Percentiles rank a stretch among this genome's conserved stretches.
Conservation (phyloP, 2,329 filamentous ascomycete species). For the Hymenoscyphus linearis region DNA sequence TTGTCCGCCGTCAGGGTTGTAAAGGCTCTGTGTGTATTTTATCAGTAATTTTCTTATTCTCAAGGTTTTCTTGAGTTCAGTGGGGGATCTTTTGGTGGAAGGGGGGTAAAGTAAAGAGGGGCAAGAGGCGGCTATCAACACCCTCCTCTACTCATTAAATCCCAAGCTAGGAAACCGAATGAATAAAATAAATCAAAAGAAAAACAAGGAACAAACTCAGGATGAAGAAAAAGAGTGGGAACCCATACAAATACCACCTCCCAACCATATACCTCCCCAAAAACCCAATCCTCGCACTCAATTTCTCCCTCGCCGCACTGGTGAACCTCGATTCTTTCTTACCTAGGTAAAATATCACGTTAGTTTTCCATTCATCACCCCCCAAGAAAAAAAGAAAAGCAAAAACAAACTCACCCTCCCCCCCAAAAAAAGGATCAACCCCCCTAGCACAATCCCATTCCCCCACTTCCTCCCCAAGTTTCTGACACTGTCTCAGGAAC, state of each 20-base stretch:
- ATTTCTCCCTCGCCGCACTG: conserved; percentile 28
- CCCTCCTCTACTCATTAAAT: not conserved
- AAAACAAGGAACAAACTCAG: not conserved
- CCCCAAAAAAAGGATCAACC: not conserved
- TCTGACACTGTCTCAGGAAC: conserved; percentile 60
- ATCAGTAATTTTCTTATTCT: not conserved
- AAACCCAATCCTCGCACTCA: conserved; percentile 34
- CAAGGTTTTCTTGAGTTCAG: not conserved
- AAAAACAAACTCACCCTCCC: not conserved
- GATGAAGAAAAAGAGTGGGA: conserved; percentile 27
- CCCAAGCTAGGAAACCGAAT: too few relatives aligned
- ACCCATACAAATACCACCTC: conserved; percentile 43
- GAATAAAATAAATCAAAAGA: not conserved
- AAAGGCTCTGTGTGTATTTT: conserved; percentile 46
- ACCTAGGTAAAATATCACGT: too few relatives aligned
- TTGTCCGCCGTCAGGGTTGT: conserved; percentile 65
- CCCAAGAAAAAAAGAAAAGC: too few relatives aligned
- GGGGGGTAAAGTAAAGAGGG: too few relatives aligned
- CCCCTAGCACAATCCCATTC: conserved; percentile 10
- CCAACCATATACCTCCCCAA: conserved; percentile 37
- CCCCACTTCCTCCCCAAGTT: conserved; percentile 43
- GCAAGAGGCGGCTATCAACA: not conserved
- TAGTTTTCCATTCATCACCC: too few relatives aligned
- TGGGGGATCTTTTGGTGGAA: too few relatives aligned
- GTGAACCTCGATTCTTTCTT: conserved; percentile 19